A percentile compares a stretch with the other conserved stretches of the same genome.
phyloP scores from a whole-genome alignment of 352 stramenopile genomes.

The Pythium guiyangense region DNA sequence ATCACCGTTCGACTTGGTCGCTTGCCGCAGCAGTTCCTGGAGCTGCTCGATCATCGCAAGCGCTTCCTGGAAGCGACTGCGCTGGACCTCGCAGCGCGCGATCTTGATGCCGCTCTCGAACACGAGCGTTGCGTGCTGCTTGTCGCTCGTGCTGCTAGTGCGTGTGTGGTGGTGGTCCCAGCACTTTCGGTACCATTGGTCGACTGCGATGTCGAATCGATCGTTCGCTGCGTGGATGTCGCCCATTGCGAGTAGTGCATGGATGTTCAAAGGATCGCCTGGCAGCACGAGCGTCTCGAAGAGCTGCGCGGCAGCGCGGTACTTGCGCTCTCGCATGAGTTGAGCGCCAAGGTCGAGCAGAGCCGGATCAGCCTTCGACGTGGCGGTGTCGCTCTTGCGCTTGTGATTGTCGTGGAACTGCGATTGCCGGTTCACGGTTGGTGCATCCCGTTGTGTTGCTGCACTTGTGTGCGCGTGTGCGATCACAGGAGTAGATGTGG shows the following conservation, averaged over 20 bases:
- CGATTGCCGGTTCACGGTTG: background rate
- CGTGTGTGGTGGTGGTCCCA: constrained; percentile 17
- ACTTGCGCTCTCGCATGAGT: constrained; percentile 42
- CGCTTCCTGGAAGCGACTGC: constrained; percentile 17
- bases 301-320: constrained; percentile 38
- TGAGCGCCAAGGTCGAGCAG: constrained; percentile 33
- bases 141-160: constrained; percentile 12
- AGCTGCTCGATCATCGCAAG: constrained; percentile 38
- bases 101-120: constrained; percentile 42
- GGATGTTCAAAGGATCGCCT: constrained; percentile 28
- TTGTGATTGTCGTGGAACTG: too few species aligned
- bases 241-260: constrained; percentile 48
- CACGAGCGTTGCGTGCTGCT: constrained; percentile 6
- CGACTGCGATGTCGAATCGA: constrained; percentile 29
- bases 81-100: constrained; percentile 38
- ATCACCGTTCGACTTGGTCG: constrained; percentile 14
- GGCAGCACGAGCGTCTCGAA: constrained; percentile 41
- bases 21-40: constrained; percentile 29
- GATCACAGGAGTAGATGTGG: background rate
- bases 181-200: constrained; percentile 38
- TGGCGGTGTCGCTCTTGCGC: too few species aligned
- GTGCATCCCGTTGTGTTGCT: constrained; percentile 12
- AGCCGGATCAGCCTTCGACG: background rate
- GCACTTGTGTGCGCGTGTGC: background rate
- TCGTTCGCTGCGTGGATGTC: constrained; percentile 45